Conservation (phyloP, 257 asterid species). For the Nicotiana obtusifolia region DNA sequence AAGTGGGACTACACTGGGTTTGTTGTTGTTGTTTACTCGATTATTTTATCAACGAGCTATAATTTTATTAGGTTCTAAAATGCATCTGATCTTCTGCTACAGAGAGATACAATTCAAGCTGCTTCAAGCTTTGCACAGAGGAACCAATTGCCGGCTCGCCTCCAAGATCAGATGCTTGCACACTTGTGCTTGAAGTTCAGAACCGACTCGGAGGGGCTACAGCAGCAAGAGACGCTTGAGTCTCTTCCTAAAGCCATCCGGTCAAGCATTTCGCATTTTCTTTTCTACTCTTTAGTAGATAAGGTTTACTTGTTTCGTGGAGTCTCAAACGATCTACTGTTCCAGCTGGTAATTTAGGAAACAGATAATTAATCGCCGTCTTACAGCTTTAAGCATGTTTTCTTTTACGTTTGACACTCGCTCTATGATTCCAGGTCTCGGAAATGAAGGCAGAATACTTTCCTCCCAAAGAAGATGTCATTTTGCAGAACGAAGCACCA, state of each 20-base stretch:
- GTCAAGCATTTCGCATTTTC: conserved; percentile 36
- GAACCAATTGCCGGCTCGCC: conserved; percentile 33
- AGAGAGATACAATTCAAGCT: conserved; percentile 39
- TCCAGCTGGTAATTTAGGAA: conserved; percentile 28
- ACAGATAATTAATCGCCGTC: neutral
- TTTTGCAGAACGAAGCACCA: conserved; percentile 49
- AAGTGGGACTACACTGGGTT: too few relatives aligned
- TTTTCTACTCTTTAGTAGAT: conserved; percentile 28
- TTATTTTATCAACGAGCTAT: neutral
- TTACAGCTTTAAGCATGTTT: neutral
- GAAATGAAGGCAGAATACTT: conserved; percentile 52
- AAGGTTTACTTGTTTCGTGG: conserved; percentile 33
- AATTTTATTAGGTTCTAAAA: neutral
- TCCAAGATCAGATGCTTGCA: conserved; percentile 41
- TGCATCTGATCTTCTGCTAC: conserved; percentile 1
- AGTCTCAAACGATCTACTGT: conserved; percentile 33
- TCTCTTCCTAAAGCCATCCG: conserved; percentile 39
- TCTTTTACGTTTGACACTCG: neutral
- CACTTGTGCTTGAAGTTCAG: conserved; percentile 41
- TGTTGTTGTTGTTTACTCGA: too few relatives aligned
- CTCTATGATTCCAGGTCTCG: conserved; percentile 27
- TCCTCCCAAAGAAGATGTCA: conserved; percentile 45
- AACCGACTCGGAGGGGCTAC: conserved; percentile 34
- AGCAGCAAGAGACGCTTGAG: conserved; percentile 39
- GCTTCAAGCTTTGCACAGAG: conserved; percentile 37